Conservation (phyloP, 2,329 filamentous ascomycete species). For the Botrytis fragariae region DNA sequence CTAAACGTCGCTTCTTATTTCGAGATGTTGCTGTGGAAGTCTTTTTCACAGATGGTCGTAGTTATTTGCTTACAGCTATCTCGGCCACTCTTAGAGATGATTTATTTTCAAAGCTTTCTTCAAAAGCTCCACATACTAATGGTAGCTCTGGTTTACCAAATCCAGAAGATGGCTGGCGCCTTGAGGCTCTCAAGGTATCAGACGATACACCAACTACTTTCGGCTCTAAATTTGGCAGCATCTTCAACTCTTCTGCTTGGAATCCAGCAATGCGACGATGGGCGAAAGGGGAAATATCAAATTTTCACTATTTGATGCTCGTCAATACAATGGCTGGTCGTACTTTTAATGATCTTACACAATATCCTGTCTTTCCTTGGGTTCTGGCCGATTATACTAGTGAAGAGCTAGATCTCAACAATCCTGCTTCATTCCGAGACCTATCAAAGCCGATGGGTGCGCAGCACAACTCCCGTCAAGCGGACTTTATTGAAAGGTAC, state of each 20-base stretch:
- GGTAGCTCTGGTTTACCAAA: slow-evolving; percentile 67
- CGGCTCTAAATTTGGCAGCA: slow-evolving; percentile 85
- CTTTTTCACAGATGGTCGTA: slow-evolving; percentile 95
- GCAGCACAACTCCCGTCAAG: slow-evolving; percentile 72
- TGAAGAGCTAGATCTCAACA: slow-evolving; percentile 80
- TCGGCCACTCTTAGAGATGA: slow-evolving; percentile 73
- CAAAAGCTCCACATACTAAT: slow-evolving; percentile 76
- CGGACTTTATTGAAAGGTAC: slow-evolving; percentile 80
- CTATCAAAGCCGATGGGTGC: slow-evolving; percentile 95
- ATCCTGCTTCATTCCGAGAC: slow-evolving; percentile 85
- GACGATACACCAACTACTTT: slow-evolving; percentile 62
- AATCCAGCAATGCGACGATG: slow-evolving; percentile 86
- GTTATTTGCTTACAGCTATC: slow-evolving; percentile 86
- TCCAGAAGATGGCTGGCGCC: slow-evolving; percentile 85
- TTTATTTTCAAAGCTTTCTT: slow-evolving; percentile 71
- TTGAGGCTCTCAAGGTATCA: slow-evolving; percentile 74
- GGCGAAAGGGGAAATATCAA: slow-evolving; percentile 93
- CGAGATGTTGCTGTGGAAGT: slow-evolving; percentile 95
- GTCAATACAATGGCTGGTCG: slow-evolving; percentile 96
- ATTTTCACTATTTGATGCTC: slow-evolving; percentile 98
- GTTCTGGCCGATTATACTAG: slow-evolving; percentile 94
- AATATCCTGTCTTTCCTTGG: slow-evolving; percentile 98
- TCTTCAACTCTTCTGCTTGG: slow-evolving; percentile 80
- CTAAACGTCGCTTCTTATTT: slow-evolving; percentile 92
- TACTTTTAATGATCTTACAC: slow-evolving; percentile 96